phyloP scores from a whole-genome alignment of 2,329 filamentous ascomycete species.

The Cryphonectria radicalis region DNA sequence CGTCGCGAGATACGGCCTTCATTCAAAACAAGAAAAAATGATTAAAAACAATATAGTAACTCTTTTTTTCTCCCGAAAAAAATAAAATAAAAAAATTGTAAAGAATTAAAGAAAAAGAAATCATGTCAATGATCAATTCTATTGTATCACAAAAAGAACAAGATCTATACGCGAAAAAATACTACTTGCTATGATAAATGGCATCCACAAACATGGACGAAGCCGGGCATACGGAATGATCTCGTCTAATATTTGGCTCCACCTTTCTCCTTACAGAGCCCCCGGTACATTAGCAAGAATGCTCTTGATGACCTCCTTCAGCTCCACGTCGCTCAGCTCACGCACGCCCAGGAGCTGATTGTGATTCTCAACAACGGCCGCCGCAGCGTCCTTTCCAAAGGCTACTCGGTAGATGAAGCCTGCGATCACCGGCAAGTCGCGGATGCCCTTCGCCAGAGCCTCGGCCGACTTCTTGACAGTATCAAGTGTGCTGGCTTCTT shows the following conservation, averaged over 20 bases:
- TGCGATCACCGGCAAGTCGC: conserved; percentile 4
- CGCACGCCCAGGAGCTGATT: conserved; percentile 22
- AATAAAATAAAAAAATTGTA: no score
- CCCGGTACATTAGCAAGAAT: conserved; percentile 10
- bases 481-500: conserved; percentile 10
- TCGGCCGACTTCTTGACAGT: conserved; percentile 15
- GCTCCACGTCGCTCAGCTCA: conserved; percentile 17
- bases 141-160: no score
- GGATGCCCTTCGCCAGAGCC: conserved; percentile 10
- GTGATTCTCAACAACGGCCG: conserved; percentile 18
- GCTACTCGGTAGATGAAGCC: conserved; percentile 10
- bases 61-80: no score
- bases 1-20: neutral
- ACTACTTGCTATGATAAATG: neutral
- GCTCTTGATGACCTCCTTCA: conserved; percentile 16
- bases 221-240: neutral
- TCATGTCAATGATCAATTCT: no score
- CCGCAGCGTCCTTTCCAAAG: conserved; percentile 8
- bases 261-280: neutral
- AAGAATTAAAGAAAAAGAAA: no score
- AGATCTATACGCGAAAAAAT: neutral
- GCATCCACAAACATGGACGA: neutral
- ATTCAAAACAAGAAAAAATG: no score
- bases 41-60: no score
- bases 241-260: neutral